Conservation (phyloP, 179 eudicot genomes). For the Heliamphora pulchella region DNA sequence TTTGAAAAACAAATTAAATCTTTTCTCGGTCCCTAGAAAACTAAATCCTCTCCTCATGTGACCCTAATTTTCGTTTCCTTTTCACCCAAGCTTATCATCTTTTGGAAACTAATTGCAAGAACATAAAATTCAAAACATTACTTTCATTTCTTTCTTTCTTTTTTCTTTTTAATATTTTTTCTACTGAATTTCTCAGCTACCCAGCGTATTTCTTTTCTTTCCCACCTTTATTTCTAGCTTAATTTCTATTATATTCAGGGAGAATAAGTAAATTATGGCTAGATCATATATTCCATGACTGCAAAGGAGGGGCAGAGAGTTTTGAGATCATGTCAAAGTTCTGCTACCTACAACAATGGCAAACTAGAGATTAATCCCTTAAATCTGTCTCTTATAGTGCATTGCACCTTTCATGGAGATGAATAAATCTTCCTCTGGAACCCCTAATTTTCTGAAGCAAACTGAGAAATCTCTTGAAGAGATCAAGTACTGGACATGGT, state of each 20-base stretch:
- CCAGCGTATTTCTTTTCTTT: too few relatives aligned
- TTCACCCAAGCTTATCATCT: too few relatives aligned
- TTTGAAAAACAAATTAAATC: neutral
- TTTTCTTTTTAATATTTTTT: too few relatives aligned
- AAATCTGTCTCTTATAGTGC: slow-evolving; percentile 34
- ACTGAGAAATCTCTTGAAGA: slow-evolving; percentile 46
- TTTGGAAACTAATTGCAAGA: too few relatives aligned
- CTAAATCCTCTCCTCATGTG: too few relatives aligned
- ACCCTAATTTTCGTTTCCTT: too few relatives aligned
- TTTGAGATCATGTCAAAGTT: slow-evolving; percentile 66
- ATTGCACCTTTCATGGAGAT: slow-evolving; percentile 65
- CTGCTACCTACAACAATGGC: slow-evolving; percentile 51
- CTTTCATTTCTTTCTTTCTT: too few relatives aligned
- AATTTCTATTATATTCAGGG: slow-evolving; percentile 28
- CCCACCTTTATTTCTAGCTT: too few relatives aligned
- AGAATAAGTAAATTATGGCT: slow-evolving; percentile 41
- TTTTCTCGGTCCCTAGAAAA: neutral
- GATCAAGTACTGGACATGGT: slow-evolving; percentile 56
- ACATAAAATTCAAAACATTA: too few relatives aligned
- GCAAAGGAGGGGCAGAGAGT: slow-evolving; percentile 55
- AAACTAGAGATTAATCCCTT: slow-evolving; percentile 34
- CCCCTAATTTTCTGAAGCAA: slow-evolving; percentile 39
- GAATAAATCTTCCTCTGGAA: slow-evolving; percentile 28
- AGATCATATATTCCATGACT: slow-evolving; percentile 55
- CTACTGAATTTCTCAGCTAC: too few relatives aligned